Base-by-base conservation (phyloP, 2,329 filamentous ascomycete genomes). In the Xylaria sp. region DNA sequence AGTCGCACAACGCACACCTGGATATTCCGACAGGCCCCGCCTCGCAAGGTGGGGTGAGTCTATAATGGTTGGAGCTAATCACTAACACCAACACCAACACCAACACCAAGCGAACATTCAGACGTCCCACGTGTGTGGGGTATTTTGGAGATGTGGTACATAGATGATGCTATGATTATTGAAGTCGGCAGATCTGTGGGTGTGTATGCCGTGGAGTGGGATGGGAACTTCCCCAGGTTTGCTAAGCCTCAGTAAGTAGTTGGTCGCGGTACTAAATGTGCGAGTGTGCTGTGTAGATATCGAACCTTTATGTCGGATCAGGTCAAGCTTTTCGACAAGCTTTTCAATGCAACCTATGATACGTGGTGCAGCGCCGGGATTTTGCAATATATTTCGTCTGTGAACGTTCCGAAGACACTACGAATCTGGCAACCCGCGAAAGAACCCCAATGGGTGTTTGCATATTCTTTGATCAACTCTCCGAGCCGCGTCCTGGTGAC, bases 321-420 rank as follows among this genome's bases (percentile, higher is more conserved):
- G 25, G 57, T 65, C 67, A 71, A 71, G 70, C 70, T 70, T 64
- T 64, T 68, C 59, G 63, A 69, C 63, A 71, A 71, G 69, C 68
- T 71, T 70, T 70, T 57, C 60, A 49, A 62, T 59, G 57, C 53
- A 65, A 61, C 66, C 66, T 54, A 62, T 29, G 54, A 64, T 65
- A 64, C 41, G 19, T 21, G 17, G 46, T 70, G 64, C 57, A 67
- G 65, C 66, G 43, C 51, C 63, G 60, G 67, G 44, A 51, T 57
- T 61, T 60, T 15, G 40, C 44, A 47, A 65, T 65, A 29, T 66
- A 55, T 49, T 63, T 57, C 51, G 37, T 53, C 63, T 19, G 49
- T 66, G 53, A 43, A 61, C 27, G 55, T 52, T 44, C 54, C 61
- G 54, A 65, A 46, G 65, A 58, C 48, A 41, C 60, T 53, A 65